Evolutionary conservation across 768 basidiomycete species (phyloP).

Genomic region (Hypsizygus marmoreus): DNA sequence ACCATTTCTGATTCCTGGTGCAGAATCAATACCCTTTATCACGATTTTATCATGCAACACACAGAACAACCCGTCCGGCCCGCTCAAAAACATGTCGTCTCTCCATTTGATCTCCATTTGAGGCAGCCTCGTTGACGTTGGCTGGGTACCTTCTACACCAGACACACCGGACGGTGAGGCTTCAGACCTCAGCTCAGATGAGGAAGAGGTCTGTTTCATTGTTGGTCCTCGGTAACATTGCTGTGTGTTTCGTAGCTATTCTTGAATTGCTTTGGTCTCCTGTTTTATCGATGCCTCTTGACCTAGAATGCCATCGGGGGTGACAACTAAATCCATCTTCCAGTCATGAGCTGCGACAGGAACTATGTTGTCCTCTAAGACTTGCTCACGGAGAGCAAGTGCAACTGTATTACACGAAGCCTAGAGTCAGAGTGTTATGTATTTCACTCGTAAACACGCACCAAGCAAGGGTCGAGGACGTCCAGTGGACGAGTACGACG

Average conservation of each 20-base stretch:
- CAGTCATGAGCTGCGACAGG: conserved; percentile 62
- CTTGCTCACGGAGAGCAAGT: conserved; percentile 62
- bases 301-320: conserved; percentile 33
- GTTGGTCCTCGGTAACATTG: background rate
- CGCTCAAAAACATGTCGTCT: conserved; percentile 21
- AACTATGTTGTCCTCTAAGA: conserved; percentile 51
- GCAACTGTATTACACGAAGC: conserved; percentile 48
- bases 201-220: conserved; percentile 14
- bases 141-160: conserved; percentile 20
- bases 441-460: conserved; percentile 28
- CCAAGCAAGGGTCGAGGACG: conserved; percentile 59
- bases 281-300: background rate
- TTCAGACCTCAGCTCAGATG: conserved; percentile 28
- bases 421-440: conserved; percentile 9
- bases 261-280: background rate
- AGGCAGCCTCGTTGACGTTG: conserved; percentile 24
- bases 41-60: conserved; percentile 30
- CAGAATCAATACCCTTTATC: conserved; percentile 31
- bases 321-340: conserved; percentile 63
- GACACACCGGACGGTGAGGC: conserved; percentile 13
- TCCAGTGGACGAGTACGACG: conserved; percentile 48
- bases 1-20: background rate
- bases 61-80: conserved; percentile 23
- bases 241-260: background rate
- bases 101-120: conserved; percentile 37